Evolutionary conservation across 257 asterid species (phyloP), one percentile per base, ranked within the genome.

Genomic region (Cinchona pubescens): DNA sequence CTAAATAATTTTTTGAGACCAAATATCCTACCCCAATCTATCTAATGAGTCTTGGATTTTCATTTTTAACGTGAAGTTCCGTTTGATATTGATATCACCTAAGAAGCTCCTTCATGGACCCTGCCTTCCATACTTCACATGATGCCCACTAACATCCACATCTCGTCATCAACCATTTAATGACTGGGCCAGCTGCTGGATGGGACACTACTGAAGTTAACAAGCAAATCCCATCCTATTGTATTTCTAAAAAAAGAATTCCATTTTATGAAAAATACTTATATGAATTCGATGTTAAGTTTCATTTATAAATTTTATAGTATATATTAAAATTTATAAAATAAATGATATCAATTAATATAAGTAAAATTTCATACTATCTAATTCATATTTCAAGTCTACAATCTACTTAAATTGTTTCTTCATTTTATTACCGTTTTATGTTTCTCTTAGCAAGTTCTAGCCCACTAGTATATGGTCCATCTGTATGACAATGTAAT

Each of bases 131-230:
- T 81, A 71, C 87, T 77, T 86, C 96, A 93, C 98, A 88, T 91
- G 97, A 75, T 86, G 87, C 88, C 96, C 97, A 90, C 97, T 87
- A 86, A 75, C 91, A 78, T 83, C 92, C 56, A 82, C 88, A 86
- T 89, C 87, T 84, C n/a, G n/a, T n/a, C n/a, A n/a, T n/a, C 71
- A 25, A 74, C 90, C 83, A 90, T 89, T 88, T 70, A 80, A 77
- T 79, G 73, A 37, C 60, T 35, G 51, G 53, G 53, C 81, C 81
- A 78, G 37, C 43, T 42, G 16, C 64, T 46, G 32, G 77, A 80
- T 72, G 80, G 64, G 80, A 70, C 79, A 53, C 69, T 63, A 62
- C 56, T 29, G n/a, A 72, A 30, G 45, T 40, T 32, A 58, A 21
- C 62, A 23, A 34, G 35, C 71, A 45, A 64, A 75, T 63, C 38